A percentile compares a stretch with the other conserved stretches of the same genome.
phyloP scores from a whole-genome alignment of 257 asterid genomes.

The Cynanchum wilfordii region DNA sequence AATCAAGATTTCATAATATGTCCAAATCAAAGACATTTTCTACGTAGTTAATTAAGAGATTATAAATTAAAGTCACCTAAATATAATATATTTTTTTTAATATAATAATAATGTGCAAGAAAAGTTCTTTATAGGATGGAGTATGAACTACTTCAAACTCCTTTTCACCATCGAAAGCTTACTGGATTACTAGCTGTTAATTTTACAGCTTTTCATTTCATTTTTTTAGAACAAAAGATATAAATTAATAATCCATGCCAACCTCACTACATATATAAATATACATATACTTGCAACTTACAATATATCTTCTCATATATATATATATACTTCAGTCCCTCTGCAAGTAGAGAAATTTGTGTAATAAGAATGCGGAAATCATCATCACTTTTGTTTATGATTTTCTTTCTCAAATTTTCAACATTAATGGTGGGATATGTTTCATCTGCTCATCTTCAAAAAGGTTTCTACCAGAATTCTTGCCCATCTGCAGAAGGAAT shows the following conservation, averaged over 20 bases:
- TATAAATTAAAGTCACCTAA: no score
- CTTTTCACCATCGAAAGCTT: neutral
- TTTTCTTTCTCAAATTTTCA: slow-evolving; percentile 8
- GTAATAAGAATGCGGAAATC: neutral
- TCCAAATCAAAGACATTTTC: neutral
- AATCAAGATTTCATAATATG: neutral
- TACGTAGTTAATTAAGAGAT: no score
- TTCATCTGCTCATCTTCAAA: slow-evolving; percentile 20
- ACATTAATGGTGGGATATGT: no score
- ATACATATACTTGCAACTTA: no score
- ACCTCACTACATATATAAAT: neutral
- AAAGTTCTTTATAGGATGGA: neutral
- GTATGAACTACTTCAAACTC: neutral
- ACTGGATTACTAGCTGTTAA: neutral
- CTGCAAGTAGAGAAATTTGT: neutral
- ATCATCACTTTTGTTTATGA: neutral
- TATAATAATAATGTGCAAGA: neutral
- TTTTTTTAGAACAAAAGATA: neutral
- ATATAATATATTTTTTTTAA: no score
- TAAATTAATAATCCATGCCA: neutral
- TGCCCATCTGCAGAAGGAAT: slow-evolving; percentile 36
- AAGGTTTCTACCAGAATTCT: slow-evolving; percentile 29
- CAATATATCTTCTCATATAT: no score
- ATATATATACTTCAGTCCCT: no score
- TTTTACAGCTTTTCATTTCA: neutral